Evolutionary conservation across 768 basidiomycete genomes (phyloP).

Genomic region (Pisolithus tinctorius): DNA sequence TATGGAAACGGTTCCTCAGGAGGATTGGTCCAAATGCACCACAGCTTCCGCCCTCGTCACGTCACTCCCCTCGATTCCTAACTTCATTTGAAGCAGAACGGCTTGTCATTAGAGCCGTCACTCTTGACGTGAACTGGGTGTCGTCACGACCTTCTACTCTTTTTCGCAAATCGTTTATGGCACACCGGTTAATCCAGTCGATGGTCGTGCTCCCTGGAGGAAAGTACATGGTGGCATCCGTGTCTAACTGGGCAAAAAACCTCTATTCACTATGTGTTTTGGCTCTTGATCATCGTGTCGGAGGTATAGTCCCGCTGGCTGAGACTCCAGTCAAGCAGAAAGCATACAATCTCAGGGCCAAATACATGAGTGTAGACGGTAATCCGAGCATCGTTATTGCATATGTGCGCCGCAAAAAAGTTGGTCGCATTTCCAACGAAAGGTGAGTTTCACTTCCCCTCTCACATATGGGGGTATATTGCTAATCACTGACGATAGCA

Average conservation of each 20-base stretch:
- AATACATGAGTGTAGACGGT: constrained; percentile 44
- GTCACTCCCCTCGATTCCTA: constrained; percentile 30
- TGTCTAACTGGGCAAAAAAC: constrained; percentile 35
- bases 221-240: constrained; percentile 59
- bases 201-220: constrained; percentile 62
- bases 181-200: constrained; percentile 37
- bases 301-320: constrained; percentile 40
- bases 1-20: constrained; percentile 61
- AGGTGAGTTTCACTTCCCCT: constrained; percentile 8
- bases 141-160: constrained; percentile 29
- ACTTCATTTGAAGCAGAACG: constrained; percentile 43
- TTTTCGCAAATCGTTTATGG: constrained; percentile 18
- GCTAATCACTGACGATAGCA: constrained; percentile 2
- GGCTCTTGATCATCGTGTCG: constrained; percentile 45
- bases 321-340: constrained; percentile 42
- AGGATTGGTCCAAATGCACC: constrained; percentile 51
- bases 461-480: not conserved
- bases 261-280: constrained; percentile 49
- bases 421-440: constrained; percentile 9
- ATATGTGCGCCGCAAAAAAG: constrained; percentile 36
- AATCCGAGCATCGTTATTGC: constrained; percentile 50
- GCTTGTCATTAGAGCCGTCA: constrained; percentile 52
- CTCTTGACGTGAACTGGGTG: constrained; percentile 56
- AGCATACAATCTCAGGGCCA: constrained; percentile 53
- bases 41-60: constrained; percentile 53